phyloP scores from a whole-genome alignment of 2,329 filamentous ascomycete species.

The Diaporthe citri region DNA sequence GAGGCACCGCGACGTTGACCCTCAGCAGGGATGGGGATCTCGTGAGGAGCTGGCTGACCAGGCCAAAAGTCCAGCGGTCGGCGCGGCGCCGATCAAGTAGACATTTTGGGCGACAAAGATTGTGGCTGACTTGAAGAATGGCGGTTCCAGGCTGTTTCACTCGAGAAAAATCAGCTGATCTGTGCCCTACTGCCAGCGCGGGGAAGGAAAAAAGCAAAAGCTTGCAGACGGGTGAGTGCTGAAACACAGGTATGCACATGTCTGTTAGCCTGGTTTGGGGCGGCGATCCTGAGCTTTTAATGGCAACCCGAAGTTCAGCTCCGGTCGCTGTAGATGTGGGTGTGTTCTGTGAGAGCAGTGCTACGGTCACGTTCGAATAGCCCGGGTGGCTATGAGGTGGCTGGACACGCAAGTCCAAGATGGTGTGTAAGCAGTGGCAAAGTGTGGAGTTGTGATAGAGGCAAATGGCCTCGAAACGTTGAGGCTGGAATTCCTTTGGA shows the following conservation, averaged over 20 bases:
- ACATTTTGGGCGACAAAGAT: background rate
- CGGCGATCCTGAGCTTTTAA: background rate
- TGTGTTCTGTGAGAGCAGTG: background rate
- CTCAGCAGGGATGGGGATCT: background rate
- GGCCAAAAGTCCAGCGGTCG: background rate
- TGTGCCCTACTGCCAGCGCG: background rate
- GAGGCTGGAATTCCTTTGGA: too few relatives aligned
- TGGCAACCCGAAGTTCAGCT: background rate
- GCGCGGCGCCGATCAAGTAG: background rate
- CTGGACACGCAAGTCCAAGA: background rate
- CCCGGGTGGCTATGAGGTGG: background rate
- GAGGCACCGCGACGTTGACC: background rate
- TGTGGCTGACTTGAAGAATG: slow-evolving; percentile 4
- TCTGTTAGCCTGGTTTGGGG: background rate
- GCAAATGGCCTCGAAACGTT: background rate
- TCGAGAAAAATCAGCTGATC: slow-evolving; percentile 4
- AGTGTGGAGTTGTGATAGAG: background rate
- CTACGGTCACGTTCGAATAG: background rate
- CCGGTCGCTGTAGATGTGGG: background rate
- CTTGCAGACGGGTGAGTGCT: background rate
- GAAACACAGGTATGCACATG: background rate
- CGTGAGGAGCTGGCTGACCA: background rate
- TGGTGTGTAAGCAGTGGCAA: background rate
- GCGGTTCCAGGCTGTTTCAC: slow-evolving; percentile 9
- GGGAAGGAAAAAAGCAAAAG: slow-evolving; percentile 21